Evolutionary conservation across 2,329 filamentous ascomycete species (phyloP).

Genomic region (Cryphonectria radicalis): DNA sequence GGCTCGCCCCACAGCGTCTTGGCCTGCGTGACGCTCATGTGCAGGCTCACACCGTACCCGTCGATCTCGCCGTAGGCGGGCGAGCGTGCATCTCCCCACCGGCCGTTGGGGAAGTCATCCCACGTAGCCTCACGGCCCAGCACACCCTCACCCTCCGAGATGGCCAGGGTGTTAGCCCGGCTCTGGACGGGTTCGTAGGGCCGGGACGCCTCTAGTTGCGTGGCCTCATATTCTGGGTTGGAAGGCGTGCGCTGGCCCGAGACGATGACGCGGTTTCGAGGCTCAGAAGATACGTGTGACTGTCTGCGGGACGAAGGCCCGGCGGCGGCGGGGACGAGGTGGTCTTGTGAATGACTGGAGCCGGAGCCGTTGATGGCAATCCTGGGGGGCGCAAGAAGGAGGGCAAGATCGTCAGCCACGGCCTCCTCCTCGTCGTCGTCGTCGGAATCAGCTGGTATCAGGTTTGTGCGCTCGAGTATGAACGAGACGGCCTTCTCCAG

Average conservation of each 20-base stretch:
- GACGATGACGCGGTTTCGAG: slow-evolving; percentile 86
- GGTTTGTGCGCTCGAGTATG: slow-evolving; percentile 81
- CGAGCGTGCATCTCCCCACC: slow-evolving; percentile 91
- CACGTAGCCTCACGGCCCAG: slow-evolving; percentile 94
- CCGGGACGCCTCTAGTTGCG: slow-evolving; percentile 77
- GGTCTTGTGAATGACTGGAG: slow-evolving; percentile 38
- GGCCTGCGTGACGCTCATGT: slow-evolving; percentile 85
- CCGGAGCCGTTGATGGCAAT: slow-evolving; percentile 56
- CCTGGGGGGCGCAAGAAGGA: slow-evolving; percentile 48
- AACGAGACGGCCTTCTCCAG: slow-evolving; percentile 95
- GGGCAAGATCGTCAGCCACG: slow-evolving; percentile 49
- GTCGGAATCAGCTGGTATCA: slow-evolving; percentile 67
- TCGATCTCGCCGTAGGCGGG: slow-evolving; percentile 96
- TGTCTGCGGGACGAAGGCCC: slow-evolving; percentile 58
- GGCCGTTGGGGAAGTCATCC: slow-evolving; percentile 97
- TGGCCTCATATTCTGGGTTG: slow-evolving; percentile 70
- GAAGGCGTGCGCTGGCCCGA: slow-evolving; percentile 61
- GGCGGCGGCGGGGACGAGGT: slow-evolving; percentile 9
- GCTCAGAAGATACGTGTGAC: slow-evolving; percentile 81
- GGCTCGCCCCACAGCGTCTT: slow-evolving; percentile 86
- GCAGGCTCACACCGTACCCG: slow-evolving; percentile 95
- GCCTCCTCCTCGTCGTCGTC: slow-evolving; percentile 58
- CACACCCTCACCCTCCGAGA: slow-evolving; percentile 89
- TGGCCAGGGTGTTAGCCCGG: slow-evolving; percentile 84
- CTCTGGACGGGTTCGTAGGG: slow-evolving; percentile 74